Evolutionary conservation across 2,329 filamentous ascomycete genomes (phyloP).

Genomic region (Penicillium sp.): DNA sequence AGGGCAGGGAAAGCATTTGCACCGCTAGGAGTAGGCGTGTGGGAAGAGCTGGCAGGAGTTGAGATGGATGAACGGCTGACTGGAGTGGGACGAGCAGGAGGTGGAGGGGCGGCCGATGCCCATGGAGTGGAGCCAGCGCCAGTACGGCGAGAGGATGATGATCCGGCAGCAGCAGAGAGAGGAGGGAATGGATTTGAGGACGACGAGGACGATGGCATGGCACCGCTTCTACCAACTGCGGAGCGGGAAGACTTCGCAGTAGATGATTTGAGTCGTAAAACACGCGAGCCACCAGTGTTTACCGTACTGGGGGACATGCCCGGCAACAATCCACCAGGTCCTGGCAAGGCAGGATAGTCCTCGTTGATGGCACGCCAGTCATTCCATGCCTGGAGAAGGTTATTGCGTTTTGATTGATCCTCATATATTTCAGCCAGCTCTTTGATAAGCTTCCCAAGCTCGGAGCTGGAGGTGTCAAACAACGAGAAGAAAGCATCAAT

Average conservation of each 20-base stretch:
- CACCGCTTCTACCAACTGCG: slow-evolving; percentile 63
- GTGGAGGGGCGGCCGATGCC: slow-evolving; percentile 28
- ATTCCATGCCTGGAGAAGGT: slow-evolving; percentile 82
- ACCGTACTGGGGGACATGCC: slow-evolving; percentile 50
- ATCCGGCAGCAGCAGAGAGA: slow-evolving; percentile 36
- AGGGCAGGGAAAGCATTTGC: slow-evolving; percentile 79
- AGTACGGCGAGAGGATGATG: slow-evolving; percentile 26
- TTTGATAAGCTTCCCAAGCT: slow-evolving; percentile 85
- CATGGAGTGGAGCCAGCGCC: slow-evolving; percentile 29
- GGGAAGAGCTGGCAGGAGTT: slow-evolving; percentile 27
- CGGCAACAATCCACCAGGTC: slow-evolving; percentile 70
- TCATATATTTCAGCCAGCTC: slow-evolving; percentile 95
- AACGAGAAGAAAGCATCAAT: slow-evolving; percentile 87
- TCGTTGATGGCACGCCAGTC: slow-evolving; percentile 96
- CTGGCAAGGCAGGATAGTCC: slow-evolving; percentile 88
- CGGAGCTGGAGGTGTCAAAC: slow-evolving; percentile 78
- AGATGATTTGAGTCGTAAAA: slow-evolving; percentile 71
- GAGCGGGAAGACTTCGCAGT: slow-evolving; percentile 70
- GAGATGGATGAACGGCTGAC: slow-evolving; percentile 34
- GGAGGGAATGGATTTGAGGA: slow-evolving; percentile 53
- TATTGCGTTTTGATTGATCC: slow-evolving; percentile 72
- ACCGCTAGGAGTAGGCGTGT: slow-evolving; percentile 29
- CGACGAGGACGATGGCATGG: slow-evolving; percentile 44
- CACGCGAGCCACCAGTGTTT: slow-evolving; percentile 58
- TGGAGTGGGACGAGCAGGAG: slow-evolving; percentile 28